Evolutionary conservation across 2,329 filamentous ascomycete genomes (phyloP).

Genomic region (Neonectria sp.): DNA sequence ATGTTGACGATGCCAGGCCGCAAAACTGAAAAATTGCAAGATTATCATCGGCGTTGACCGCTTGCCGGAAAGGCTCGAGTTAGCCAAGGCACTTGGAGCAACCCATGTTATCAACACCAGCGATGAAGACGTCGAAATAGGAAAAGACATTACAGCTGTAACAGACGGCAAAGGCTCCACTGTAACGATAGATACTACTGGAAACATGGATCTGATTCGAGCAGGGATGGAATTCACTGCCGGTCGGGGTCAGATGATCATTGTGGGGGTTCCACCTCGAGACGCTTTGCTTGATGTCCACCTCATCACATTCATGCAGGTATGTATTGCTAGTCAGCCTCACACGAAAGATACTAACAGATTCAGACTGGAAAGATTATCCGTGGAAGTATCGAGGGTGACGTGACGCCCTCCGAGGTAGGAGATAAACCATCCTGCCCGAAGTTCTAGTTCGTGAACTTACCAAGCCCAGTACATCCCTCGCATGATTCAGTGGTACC

Average conservation of each 20-base stretch:
- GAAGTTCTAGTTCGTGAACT: background rate
- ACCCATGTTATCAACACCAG: conserved; percentile 23
- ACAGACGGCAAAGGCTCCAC: conserved; percentile 13
- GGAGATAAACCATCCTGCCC: background rate
- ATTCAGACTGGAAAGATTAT: conserved; percentile 18
- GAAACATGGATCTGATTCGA: conserved; percentile 6
- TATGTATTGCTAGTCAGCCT: background rate
- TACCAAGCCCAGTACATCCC: conserved; percentile 13
- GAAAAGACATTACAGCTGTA: background rate
- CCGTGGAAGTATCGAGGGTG: conserved; percentile 19
- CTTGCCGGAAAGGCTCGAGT: conserved; percentile 12
- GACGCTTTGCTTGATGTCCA: conserved; percentile 22
- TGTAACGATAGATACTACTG: conserved; percentile 17
- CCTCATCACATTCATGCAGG: conserved; percentile 16
- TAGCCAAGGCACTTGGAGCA: conserved; percentile 24
- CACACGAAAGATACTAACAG: background rate
- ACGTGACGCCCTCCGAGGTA: conserved; percentile 14
- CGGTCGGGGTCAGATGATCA: conserved; percentile 26
- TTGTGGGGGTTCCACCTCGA: conserved; percentile 24
- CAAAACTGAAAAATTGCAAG: conserved; percentile 18
- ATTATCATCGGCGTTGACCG: conserved; percentile 27
- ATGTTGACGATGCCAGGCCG: conserved; percentile 1
- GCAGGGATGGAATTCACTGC: conserved; percentile 7
- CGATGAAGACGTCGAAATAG: background rate
- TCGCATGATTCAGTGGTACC: conserved; percentile 19